Evolutionary conservation across 441 rosid genomes (phyloP).

Genomic region (Theobroma grandiflorum): DNA sequence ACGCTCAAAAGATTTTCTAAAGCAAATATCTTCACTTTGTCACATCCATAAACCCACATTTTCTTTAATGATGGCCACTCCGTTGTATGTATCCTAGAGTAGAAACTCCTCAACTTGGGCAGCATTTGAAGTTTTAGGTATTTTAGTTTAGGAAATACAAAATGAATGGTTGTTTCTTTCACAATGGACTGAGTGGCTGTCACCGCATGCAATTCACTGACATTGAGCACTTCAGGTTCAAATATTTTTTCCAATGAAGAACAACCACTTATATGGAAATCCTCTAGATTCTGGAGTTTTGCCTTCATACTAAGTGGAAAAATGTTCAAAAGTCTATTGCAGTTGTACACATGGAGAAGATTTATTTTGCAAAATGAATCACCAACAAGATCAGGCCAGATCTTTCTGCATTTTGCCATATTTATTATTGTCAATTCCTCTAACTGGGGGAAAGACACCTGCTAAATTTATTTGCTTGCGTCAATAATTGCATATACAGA

Average conservation of each 20-base stretch:
- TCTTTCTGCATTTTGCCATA: not conserved
- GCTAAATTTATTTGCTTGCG: not conserved
- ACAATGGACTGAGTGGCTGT: not conserved
- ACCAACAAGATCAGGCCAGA: not conserved
- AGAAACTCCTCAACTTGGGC: slow-evolving; percentile 22
- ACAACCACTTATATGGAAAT: not conserved
- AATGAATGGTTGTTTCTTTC: not conserved
- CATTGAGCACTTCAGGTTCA: not conserved
- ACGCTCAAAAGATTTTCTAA: not conserved
- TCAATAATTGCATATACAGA: not conserved
- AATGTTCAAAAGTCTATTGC: not conserved
- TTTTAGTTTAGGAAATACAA: not conserved
- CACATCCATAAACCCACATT: not conserved
- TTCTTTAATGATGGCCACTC: slow-evolving; percentile 8
- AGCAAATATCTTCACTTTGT: not conserved
- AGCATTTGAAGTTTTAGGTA: not conserved
- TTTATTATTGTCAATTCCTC: not conserved
- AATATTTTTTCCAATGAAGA: not conserved
- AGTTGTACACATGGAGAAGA: accelerated
- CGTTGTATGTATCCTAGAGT: not conserved
- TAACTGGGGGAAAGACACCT: not conserved
- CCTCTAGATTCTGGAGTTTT: not conserved
- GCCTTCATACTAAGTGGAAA: not conserved
- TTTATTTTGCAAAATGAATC: not conserved
- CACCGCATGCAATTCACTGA: not conserved